phyloP scores from a whole-genome alignment of 305 asterid species.

The Fraxinus platypoda region DNA sequence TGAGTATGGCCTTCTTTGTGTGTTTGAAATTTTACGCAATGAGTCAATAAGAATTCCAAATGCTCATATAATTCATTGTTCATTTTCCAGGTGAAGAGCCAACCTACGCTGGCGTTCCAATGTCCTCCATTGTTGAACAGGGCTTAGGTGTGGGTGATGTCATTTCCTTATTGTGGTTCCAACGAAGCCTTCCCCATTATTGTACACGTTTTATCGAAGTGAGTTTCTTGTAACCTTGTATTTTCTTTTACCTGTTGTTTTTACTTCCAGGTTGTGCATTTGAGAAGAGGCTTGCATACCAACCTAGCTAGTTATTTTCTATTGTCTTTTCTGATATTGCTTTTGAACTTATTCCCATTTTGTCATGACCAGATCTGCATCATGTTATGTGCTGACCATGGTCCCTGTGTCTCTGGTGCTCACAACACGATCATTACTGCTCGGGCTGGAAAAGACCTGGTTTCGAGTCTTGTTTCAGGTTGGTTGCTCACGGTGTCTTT shows the following conservation, averaged over 20 bases:
- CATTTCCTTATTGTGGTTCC: constrained; percentile 83
- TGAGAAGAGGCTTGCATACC: neutral
- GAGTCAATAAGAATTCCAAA: neutral
- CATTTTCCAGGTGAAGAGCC: constrained; percentile 78
- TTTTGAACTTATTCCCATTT: neutral
- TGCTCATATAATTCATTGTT: constrained; percentile 12
- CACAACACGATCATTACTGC: constrained; percentile 95
- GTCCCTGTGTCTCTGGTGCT: constrained; percentile 98
- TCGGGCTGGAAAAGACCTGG: constrained; percentile 96
- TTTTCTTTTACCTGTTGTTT: neutral
- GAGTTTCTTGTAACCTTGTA: constrained; percentile 13
- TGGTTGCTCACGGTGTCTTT: neutral
- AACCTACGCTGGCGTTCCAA: constrained; percentile 70
- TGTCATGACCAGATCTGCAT: constrained; percentile 62
- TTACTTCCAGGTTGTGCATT: neutral
- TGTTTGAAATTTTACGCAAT: neutral
- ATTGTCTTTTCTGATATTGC: neutral
- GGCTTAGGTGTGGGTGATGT: constrained; percentile 89
- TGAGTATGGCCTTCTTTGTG: constrained; percentile 18
- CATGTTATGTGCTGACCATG: constrained; percentile 97
- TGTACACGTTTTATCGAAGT: constrained; percentile 87
- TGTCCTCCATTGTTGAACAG: constrained; percentile 78
- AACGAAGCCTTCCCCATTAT: constrained; percentile 79
- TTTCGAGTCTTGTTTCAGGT: constrained; percentile 95
- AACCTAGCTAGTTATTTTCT: neutral